Percentiles rank a stretch among this genome's conserved stretches.
These are phyloP conservation scores for Eutrema yunnanense DNA, from an alignment of 345 rosid species.

Conservation along the genomic window DNA sequence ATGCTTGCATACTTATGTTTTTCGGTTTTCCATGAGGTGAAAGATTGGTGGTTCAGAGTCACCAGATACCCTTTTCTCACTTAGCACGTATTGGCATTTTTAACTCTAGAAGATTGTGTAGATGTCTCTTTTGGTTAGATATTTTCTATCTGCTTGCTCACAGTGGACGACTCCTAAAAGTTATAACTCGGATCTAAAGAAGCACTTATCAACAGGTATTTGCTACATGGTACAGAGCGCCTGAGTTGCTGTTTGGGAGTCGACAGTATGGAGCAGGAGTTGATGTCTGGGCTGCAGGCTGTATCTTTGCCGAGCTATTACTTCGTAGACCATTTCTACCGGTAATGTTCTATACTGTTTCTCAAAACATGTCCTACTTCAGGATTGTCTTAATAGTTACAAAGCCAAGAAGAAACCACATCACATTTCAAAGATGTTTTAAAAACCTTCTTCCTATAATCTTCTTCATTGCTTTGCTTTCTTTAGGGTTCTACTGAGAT, in stretches of 20 bases:
- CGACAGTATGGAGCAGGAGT: constrained; percentile 53
- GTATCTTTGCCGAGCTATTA: constrained; percentile 56
- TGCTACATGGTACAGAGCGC: constrained; percentile 66
- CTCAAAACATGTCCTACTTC: neutral
- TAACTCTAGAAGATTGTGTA: neutral
- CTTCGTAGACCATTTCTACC: constrained; percentile 51
- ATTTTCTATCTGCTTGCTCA: neutral
- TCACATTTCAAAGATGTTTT: neutral
- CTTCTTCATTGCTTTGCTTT: neutral
- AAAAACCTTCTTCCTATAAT: neutral
- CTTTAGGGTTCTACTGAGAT: constrained; percentile 48
- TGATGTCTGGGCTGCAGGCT: constrained; percentile 68
- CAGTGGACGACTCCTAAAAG: neutral
- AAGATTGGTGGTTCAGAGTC: neutral
- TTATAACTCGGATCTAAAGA: neutral
- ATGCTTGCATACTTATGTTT: neutral
- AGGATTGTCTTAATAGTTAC: neutral
- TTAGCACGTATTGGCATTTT: neutral
- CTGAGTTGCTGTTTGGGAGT: constrained; percentile 52
- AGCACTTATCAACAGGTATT: constrained; percentile 36
- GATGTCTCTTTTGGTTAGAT: neutral
- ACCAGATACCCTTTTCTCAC: neutral
- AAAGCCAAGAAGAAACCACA: neutral
- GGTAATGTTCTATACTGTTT: constrained; percentile 12
- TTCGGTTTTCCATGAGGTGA: neutral